Base-by-base conservation (phyloP, 106 monocot genomes). In the Amphibolis antarctica region DNA sequence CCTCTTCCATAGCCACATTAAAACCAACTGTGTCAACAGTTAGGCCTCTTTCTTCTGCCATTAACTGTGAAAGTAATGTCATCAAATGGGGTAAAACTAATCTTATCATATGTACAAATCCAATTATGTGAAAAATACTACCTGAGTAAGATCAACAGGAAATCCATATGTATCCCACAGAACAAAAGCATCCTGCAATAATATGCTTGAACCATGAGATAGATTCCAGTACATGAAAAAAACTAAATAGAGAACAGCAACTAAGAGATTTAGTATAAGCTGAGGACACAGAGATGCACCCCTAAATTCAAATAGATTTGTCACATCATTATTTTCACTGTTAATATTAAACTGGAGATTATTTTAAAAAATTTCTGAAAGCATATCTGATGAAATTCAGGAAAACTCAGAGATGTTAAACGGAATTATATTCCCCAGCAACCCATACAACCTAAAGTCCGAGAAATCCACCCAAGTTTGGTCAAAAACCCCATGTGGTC, bases 101-200 rank as follows among this genome's bases (percentile, higher is more conserved):
- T 52, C 23, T 18, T 26, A 48, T 43, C 4, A 57, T 10, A 36
- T 60, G 4, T 60, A 19, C 14, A 28, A 69, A 58, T 24, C 12
- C 22, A 59, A 57, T 30, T 13, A 17, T 11, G 18, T 42, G 7
- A 4, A 7, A 12, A 23, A 28, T 60, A 61, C 15, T 63, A 90
- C 94, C 86, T 96, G 86, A 63, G 94, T 96, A 67, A 96, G 77
- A 80, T 96, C 94, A 55, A 96, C 44, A 66, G 94, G 94, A 75
- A 90, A 96, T 11, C 94, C 94, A 78, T 80, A 96, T 3, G 89
- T 96, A 60, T 89, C 89, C 94, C 94, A 96, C 31, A 96, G 64
- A 69, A 96, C 55, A 78, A 96, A 96, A 24, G 89, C 89, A 60
- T 84, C 94, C 94, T 96, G 86, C 59, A 82, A 67, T 12, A 70